A percentile compares a stretch with the other conserved stretches of the same genome.
Conservation (phyloP, 257 asterid species). For the Handroanthus guayacan region DNA sequence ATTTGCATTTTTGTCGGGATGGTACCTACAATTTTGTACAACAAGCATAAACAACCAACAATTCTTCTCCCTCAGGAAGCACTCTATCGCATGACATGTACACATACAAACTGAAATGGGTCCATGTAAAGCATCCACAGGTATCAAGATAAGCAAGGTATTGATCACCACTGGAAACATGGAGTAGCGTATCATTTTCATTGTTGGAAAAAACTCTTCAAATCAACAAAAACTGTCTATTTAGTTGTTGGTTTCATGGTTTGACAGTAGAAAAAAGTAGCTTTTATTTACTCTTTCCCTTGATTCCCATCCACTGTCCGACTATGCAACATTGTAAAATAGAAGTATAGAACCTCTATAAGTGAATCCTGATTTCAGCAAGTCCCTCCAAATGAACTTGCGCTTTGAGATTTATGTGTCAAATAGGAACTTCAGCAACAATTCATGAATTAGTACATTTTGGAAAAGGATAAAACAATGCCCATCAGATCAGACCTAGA, state of each 20-base stretch:
- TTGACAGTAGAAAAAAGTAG: constrained; percentile 7
- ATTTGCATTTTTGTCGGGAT: constrained; percentile 98
- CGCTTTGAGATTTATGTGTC: too few relatives aligned
- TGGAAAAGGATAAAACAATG: background rate
- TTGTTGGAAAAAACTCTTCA: constrained; percentile 1
- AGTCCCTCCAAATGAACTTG: background rate
- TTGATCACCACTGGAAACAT: background rate
- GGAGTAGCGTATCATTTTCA: constrained; percentile 4
- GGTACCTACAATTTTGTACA: constrained; percentile 65
- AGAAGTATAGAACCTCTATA: background rate
- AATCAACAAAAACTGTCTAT: background rate
- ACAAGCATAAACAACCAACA: constrained; percentile 31
- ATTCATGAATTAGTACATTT: constrained; percentile 4
- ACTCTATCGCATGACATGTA: background rate
- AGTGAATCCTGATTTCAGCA: constrained; percentile 21
- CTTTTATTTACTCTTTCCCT: background rate
- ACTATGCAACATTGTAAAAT: constrained; percentile 3
- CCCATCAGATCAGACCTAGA: constrained; percentile 19
- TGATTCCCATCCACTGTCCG: constrained; percentile 12
- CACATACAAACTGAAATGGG: constrained; percentile 9
- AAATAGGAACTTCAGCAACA: background rate
- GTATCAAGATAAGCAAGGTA: constrained; percentile 9
- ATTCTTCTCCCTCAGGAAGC: constrained; percentile 13
- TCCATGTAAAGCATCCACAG: background rate
- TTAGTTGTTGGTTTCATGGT: constrained; percentile 18